Conservation (phyloP, 805 yeast species). For the Suhomyces sp. region DNA sequence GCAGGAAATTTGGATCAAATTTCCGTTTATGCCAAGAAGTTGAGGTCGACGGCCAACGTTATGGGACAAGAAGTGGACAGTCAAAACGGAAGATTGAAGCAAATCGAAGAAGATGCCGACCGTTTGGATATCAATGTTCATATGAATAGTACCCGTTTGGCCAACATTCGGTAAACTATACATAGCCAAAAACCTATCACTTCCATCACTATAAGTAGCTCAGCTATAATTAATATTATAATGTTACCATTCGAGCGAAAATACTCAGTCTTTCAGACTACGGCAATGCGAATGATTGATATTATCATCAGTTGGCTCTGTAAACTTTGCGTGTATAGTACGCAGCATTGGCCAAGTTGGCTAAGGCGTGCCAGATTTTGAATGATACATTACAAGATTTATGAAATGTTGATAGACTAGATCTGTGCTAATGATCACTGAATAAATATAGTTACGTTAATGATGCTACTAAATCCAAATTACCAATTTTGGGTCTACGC, state of each 20-base stretch:
- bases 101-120: conserved; percentile 82
- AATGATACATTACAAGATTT: no score
- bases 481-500: no score
- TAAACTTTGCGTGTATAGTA: no score
- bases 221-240: no score
- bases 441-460: no score
- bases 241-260: neutral
- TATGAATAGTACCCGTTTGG: conserved; percentile 66
- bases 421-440: no score
- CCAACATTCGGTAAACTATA: conserved; percentile 50
- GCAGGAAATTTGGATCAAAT: conserved; percentile 82
- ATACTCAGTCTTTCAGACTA: neutral
- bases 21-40: conserved; percentile 60
- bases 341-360: no score
- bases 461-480: no score
- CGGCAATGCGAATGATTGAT: neutral
- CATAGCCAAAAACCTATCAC: no score
- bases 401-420: no score
- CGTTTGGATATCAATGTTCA: conserved; percentile 80
- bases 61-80: conserved; percentile 74
- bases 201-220: neutral
- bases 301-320: neutral
- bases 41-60: conserved; percentile 68
- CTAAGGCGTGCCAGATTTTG: no score
- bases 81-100: conserved; percentile 71